Conservation (phyloP, 306 rosid genomes). For the Prunus armeniaca region DNA sequence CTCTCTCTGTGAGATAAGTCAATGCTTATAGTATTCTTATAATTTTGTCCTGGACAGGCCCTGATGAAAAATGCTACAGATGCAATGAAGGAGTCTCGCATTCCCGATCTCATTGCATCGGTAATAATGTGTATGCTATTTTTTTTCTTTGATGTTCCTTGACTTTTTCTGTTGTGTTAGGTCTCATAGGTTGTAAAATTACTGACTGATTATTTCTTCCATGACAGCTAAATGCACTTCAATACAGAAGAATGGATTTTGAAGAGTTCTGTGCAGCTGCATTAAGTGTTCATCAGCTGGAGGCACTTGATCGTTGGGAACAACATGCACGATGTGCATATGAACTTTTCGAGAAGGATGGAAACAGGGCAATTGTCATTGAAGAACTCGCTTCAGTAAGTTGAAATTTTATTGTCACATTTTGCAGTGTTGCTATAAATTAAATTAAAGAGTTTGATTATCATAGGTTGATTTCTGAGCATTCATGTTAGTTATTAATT, state of each 20-base stretch:
- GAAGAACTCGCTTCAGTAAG: conserved; percentile 99
- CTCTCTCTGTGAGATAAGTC: not conserved
- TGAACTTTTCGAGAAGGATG: conserved; percentile 91
- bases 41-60: conserved; percentile 51
- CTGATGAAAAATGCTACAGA: conserved; percentile 75
- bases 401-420: conserved; percentile 8
- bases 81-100: conserved; percentile 92
- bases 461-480: not conserved
- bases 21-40: conserved; percentile 15
- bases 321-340: conserved; percentile 94
- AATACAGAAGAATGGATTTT: conserved; percentile 97
- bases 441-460: not conserved
- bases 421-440: not conserved
- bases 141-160: conserved; percentile 5
- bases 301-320: conserved; percentile 97
- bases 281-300: conserved; percentile 90
- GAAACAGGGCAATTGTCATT: conserved; percentile 88
- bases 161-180: conserved; percentile 13
- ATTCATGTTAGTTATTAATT: not conserved
- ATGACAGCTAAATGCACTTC: conserved; percentile 81
- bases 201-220: conserved; percentile 22
- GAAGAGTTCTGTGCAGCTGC: conserved; percentile 98
- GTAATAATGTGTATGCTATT: conserved; percentile 38
- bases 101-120: conserved; percentile 72
- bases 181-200: conserved; percentile 13